Evolutionary conservation across 176 grass and related monocot genomes (phyloP).

Genomic region (Zoysia pacifica): DNA sequence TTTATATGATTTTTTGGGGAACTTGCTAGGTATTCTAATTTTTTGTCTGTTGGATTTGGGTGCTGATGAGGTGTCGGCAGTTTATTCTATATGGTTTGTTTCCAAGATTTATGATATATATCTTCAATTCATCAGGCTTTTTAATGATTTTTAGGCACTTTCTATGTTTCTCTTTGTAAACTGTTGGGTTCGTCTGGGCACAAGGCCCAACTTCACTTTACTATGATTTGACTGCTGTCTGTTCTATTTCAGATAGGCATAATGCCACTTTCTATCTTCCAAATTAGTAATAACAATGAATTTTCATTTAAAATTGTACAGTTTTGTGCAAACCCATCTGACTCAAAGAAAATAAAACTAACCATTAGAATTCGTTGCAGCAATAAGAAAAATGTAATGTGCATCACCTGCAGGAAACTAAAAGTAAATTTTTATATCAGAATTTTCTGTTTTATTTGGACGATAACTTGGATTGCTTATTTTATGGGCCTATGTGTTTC

Average conservation of each 20-base stretch:
- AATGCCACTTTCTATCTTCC: not conserved
- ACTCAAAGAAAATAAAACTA: not conserved
- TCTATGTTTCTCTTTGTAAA: not conserved
- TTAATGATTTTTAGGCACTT: conserved; percentile 5
- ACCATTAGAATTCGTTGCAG: not conserved
- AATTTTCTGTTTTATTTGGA: conserved; percentile 9
- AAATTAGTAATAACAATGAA: conserved; percentile 4
- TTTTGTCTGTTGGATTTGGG: not conserved
- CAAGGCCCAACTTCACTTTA: not conserved
- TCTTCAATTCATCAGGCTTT: conserved; percentile 4
- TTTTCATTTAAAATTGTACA: not conserved
- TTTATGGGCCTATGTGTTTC: not conserved
- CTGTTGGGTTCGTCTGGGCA: not conserved
- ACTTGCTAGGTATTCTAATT: not conserved
- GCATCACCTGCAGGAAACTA: not conserved
- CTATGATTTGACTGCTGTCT: not conserved
- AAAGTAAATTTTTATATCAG: not conserved
- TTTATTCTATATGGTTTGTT: not conserved
- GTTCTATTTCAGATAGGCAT: not conserved
- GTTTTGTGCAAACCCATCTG: not conserved
- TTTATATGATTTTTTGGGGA: not conserved
- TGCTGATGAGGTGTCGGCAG: not conserved
- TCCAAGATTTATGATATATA: conserved; percentile 23
- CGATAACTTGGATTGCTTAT: not conserved
- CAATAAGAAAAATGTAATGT: not conserved